Percentiles rank a stretch among this genome's conserved stretches.
Evolutionary conservation across 2,329 filamentous ascomycete species (phyloP).

Genomic region (Aphanocladium album): DNA sequence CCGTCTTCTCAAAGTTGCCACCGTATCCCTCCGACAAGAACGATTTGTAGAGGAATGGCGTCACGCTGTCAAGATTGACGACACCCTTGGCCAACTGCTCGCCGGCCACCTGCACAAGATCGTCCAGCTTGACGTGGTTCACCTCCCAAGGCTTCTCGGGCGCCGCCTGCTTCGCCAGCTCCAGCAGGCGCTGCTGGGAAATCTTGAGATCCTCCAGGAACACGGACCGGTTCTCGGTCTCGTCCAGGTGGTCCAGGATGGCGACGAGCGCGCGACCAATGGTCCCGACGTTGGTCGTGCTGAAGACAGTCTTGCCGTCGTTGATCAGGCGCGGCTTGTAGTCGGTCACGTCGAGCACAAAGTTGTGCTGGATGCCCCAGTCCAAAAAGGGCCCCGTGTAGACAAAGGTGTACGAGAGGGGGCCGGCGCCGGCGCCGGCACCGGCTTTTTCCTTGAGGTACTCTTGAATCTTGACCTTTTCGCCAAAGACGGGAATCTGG

Average conservation of each 20-base stretch:
- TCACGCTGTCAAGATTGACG: conserved; percentile 25
- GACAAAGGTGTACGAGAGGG: conserved; percentile 23
- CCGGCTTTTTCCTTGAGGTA: conserved; percentile 8
- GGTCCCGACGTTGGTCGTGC: conserved; percentile 38
- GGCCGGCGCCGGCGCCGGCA: conserved; percentile 2
- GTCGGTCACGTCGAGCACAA: conserved; percentile 25
- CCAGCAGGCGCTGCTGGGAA: conserved; percentile 46
- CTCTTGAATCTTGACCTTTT: conserved; percentile 16
- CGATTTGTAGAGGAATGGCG: conserved; percentile 27
- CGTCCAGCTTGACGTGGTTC: conserved; percentile 27
- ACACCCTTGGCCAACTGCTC: conserved; percentile 27
- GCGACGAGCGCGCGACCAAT: conserved; percentile 42
- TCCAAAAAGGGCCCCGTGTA: conserved; percentile 29
- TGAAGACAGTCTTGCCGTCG: conserved; percentile 41
- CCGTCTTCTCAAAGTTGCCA: conserved; percentile 29
- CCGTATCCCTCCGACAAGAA: conserved; percentile 30
- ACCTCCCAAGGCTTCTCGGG: conserved; percentile 22
- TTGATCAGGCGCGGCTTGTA: conserved; percentile 35
- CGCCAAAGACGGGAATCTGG: conserved; percentile 13
- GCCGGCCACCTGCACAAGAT: conserved; percentile 22
- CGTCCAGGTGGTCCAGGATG: conserved; percentile 38
- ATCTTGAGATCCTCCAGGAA: conserved; percentile 45
- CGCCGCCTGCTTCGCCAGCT: conserved; percentile 12
- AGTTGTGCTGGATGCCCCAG: conserved; percentile 14
- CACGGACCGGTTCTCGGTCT: conserved; percentile 48